phyloP scores from a whole-genome alignment of 1,139 yeast species.

The Geotrichum macrosporum region DNA sequence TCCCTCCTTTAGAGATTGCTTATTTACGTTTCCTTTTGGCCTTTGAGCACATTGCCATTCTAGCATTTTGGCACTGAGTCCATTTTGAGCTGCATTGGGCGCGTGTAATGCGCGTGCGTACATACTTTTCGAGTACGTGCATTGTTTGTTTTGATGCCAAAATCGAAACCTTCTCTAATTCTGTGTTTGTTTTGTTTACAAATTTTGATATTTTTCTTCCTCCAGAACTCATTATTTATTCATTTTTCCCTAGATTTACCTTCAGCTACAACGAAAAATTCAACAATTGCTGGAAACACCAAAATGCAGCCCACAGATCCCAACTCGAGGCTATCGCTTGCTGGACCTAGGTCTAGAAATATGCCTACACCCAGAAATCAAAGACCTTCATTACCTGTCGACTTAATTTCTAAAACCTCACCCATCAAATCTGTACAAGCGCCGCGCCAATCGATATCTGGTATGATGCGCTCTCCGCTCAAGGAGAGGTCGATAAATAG shows the following conservation, averaged over 20 bases:
- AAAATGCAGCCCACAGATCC: not conserved
- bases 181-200: not conserved
- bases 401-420: not conserved
- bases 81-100: not conserved
- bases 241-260: too few relatives aligned
- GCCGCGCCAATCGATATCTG: slow-evolving; percentile 5
- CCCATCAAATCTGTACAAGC: not conserved
- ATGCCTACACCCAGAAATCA: not conserved
- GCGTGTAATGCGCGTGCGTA: not conserved
- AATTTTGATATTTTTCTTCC: too few relatives aligned
- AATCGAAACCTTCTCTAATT: not conserved
- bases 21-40: too few relatives aligned
- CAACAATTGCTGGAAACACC: too few relatives aligned
- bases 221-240: too few relatives aligned
- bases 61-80: too few relatives aligned
- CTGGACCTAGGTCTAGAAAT: not conserved
- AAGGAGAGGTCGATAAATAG: slow-evolving; percentile 8
- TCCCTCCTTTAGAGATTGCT: too few relatives aligned
- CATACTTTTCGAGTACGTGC: not conserved
- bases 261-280: too few relatives aligned
- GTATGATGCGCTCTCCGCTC: slow-evolving; percentile 8
- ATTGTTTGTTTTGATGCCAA: not conserved
- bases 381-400: slow-evolving; percentile 5
- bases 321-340: not conserved
- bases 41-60: too few relatives aligned